Evolutionary conservation across 179 eudicot species (phyloP).

Genomic region (Drosera spatulata): DNA sequence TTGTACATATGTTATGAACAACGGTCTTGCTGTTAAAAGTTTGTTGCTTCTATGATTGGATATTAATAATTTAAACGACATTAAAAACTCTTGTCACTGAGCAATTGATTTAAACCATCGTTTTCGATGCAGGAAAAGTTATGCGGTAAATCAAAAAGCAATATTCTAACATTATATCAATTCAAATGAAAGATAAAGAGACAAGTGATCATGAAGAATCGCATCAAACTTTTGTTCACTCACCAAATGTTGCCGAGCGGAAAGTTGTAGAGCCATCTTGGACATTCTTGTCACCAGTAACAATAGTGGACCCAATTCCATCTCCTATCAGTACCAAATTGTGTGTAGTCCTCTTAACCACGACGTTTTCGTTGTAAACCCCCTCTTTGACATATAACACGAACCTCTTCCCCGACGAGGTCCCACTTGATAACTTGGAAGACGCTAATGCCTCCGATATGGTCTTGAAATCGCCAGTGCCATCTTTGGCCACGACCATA

Average conservation of each 20-base stretch:
- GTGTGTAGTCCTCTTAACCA: conserved; percentile 30
- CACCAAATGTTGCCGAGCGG: conserved; percentile 77
- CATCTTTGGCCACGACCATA: conserved; percentile 61
- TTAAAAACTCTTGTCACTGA: too few relatives aligned
- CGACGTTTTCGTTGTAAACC: conserved; percentile 54
- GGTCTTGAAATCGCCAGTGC: conserved; percentile 35
- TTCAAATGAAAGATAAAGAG: too few relatives aligned
- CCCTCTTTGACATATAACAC: conserved; percentile 61
- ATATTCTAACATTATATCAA: too few relatives aligned
- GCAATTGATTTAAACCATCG: too few relatives aligned
- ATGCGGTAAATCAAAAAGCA: too few relatives aligned
- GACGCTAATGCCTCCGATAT: conserved; percentile 46
- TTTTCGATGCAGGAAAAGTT: too few relatives aligned
- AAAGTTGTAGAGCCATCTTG: conserved; percentile 59
- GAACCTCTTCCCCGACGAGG: conserved; percentile 21
- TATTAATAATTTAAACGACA: too few relatives aligned
- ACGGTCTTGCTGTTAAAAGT: too few relatives aligned
- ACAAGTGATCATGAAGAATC: too few relatives aligned
- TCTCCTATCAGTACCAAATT: conserved; percentile 74
- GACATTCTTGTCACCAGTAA: conserved; percentile 36
- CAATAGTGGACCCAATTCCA: conserved; percentile 60
- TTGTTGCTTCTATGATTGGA: too few relatives aligned
- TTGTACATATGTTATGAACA: too few relatives aligned
- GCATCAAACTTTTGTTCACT: conserved; percentile 6
- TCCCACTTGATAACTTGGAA: conserved; percentile 12